A percentile compares a stretch with the other conserved stretches of the same genome.
These are phyloP conservation scores for Claviceps capensis DNA, from an alignment of 2,329 filamentous ascomycete genomes.

Conservation along the genomic window DNA sequence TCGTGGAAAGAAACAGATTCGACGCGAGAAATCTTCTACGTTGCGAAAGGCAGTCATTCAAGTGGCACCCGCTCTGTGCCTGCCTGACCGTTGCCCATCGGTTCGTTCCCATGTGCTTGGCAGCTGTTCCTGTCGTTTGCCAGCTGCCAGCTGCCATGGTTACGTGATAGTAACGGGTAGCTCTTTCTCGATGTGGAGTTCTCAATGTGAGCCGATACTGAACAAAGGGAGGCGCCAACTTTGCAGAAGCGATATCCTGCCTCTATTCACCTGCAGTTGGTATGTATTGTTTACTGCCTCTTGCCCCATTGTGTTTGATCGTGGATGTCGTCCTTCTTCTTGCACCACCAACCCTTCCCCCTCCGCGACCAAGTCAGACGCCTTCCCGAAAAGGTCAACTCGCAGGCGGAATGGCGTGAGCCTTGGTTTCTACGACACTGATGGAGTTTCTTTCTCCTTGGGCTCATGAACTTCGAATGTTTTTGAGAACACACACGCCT, in stretches of 20 bases:
- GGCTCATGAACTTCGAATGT: neutral
- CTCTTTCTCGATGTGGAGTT: constrained; percentile 3
- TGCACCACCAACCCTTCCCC: neutral
- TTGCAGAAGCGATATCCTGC: neutral
- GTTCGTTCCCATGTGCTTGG: neutral
- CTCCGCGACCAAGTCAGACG: neutral
- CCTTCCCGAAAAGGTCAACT: neutral
- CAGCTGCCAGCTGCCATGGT: constrained; percentile 4
- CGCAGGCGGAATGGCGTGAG: neutral
- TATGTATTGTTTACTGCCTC: constrained; percentile 1
- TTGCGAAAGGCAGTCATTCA: neutral
- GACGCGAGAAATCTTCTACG: neutral
- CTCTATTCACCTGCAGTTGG: neutral
- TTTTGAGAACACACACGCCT: constrained; percentile 2
- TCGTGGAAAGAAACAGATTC: neutral
- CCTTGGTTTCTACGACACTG: neutral
- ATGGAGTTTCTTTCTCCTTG: neutral
- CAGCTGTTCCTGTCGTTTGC: neutral
- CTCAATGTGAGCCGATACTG: constrained; percentile 4
- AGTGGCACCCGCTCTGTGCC: neutral
- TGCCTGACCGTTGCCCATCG: neutral
- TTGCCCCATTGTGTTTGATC: neutral
- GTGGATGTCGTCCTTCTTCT: neutral
- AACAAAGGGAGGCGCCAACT: constrained; percentile 4
- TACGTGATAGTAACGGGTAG: neutral